Evolutionary conservation across 495 filamentous ascomycete genomes (phyloP), one percentile per base, ranked within the genome.

Genomic region (Penicillium chermesinum): DNA sequence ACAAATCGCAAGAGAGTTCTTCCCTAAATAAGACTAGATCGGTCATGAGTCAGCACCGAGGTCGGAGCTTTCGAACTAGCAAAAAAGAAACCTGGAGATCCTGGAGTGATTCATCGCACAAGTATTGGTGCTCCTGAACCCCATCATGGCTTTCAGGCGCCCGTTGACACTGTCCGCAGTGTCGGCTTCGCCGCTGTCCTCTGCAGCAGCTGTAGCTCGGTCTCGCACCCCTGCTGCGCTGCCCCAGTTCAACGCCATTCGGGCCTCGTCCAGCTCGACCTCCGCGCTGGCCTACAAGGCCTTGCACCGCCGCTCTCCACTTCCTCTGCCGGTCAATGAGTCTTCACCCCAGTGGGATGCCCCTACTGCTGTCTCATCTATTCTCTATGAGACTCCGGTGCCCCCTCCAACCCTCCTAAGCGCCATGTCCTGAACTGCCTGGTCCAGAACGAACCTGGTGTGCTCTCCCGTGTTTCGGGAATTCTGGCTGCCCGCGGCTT

Each of bases 361-460:
- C 20, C 88, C 91, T 38, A 89, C 93, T 17, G 93, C 93, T 49
- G 93, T 98, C 53, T 94, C 88, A 63, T 93, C 87, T 61, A 98
- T 98, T 68, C 87, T 98, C 70, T 98, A 98, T 74, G 93, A 98
- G 76, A 96, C 93, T 18, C 93, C 93, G 10, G 74, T 87, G 9
- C 85, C 89, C 89, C 90, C 2, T 72, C 78, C 51, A 81, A 84
- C 30, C 91, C 93, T 2, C 88, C 89, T 25, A 96, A 96, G 72
- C 84, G 89, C 12, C 93, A 96, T 66, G 75, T 98, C 63, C 82
- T 98, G 66, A 97, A 98, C 73, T 98, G 93, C 70, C 83, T 98
- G 44, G 93, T 98, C 52, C 93, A 98, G 68, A 98, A 98, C 71
- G 93, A 98, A 70, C 93, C 93, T 37, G 93, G 93, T 67, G 93